Conservation (phyloP, 1,284 basidiomycete species). For the Ceraceosorus bombacis region DNA sequence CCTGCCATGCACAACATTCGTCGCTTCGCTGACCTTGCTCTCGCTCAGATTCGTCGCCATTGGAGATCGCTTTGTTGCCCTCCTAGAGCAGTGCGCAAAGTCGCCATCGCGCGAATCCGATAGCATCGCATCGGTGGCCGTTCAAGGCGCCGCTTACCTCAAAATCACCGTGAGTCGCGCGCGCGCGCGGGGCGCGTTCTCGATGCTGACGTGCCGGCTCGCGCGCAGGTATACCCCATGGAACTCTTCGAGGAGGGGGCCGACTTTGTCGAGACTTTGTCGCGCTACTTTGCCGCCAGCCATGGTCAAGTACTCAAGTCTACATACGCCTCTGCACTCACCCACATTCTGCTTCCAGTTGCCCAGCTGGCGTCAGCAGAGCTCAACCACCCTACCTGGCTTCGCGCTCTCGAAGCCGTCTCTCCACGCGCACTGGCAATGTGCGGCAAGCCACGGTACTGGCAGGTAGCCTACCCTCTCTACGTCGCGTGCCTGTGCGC, state of each 20-base stretch:
- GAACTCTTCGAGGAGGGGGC: constrained; percentile 88
- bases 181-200: too few relatives aligned
- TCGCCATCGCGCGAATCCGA: constrained; percentile 35
- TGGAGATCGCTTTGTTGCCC: constrained; percentile 40
- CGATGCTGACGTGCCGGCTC: neutral
- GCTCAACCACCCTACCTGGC: constrained; percentile 91
- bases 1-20: too few relatives aligned
- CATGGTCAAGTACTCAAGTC: constrained; percentile 78
- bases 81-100: constrained; percentile 34
- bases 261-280: constrained; percentile 76
- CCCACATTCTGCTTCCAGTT: constrained; percentile 74
- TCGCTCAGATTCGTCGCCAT: constrained; percentile 28
- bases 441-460: constrained; percentile 82
- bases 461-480: constrained; percentile 78
- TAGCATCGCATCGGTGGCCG: constrained; percentile 34
- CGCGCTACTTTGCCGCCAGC: constrained; percentile 72
- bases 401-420: constrained; percentile 77
- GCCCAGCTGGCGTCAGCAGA: constrained; percentile 86
- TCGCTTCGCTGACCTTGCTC: neutral
- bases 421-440: constrained; percentile 77
- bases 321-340: constrained; percentile 75
- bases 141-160: constrained; percentile 39
- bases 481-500: constrained; percentile 77
- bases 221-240: constrained; percentile 73
- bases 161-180: constrained; percentile 27